A percentile compares a stretch with the other conserved stretches of the same genome.
Evolutionary conservation across 768 basidiomycete genomes (phyloP).

Genomic region (Tubosaeta brunneosetosa): DNA sequence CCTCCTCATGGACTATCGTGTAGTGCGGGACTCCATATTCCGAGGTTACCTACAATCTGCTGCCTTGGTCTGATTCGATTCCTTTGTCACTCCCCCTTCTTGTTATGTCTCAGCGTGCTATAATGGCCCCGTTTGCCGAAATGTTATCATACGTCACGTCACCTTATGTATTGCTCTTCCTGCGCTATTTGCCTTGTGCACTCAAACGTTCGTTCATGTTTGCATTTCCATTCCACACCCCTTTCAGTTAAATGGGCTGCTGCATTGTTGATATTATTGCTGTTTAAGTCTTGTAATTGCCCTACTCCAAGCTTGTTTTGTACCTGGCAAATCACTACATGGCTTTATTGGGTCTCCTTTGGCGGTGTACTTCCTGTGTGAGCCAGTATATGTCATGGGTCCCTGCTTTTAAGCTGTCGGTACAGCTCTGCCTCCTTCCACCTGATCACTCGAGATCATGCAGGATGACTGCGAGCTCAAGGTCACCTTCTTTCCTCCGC

Average conservation of each 20-base stretch:
- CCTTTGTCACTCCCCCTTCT: not conserved
- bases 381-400: not conserved
- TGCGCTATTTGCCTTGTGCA: not conserved
- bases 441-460: slow-evolving; percentile 17
- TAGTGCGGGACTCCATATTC: slow-evolving; percentile 73
- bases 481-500: slow-evolving; percentile 65
- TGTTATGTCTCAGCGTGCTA: not conserved
- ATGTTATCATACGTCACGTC: slow-evolving; percentile 8
- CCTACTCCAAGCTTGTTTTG: not conserved
- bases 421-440: not conserved
- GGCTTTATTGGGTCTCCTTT: slow-evolving; percentile 21
- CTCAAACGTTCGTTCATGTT: slow-evolving; percentile 3
- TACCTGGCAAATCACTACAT: not conserved
- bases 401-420: not conserved
- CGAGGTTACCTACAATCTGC: slow-evolving; percentile 70
- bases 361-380: slow-evolving; percentile 11
- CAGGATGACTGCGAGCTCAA: slow-evolving; percentile 25
- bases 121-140: not conserved
- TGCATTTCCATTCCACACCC: slow-evolving; percentile 2
- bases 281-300: slow-evolving; percentile 15
- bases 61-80: slow-evolving; percentile 51
- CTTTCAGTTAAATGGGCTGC: not conserved
- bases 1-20: slow-evolving; percentile 8
- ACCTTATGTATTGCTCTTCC: slow-evolving; percentile 1
- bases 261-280: slow-evolving; percentile 5